Evolutionary conservation across 1,284 basidiomycete species (phyloP).

Genomic region (Malassezia obtusa): DNA sequence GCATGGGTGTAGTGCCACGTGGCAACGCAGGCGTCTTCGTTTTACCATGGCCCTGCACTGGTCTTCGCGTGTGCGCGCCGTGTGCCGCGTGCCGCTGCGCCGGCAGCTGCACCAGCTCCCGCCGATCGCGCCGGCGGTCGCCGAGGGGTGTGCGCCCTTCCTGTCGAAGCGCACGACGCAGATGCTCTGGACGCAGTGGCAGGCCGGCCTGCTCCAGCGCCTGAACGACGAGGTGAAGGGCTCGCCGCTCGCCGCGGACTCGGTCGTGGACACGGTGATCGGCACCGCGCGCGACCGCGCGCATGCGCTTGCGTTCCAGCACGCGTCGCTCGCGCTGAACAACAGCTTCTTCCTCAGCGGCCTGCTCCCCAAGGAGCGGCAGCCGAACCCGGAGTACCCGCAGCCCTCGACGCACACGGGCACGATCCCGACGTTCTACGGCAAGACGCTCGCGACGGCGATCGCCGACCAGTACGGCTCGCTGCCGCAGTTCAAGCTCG

Average conservation of each 20-base stretch:
- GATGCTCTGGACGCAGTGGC: conserved; percentile 39
- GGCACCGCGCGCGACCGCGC: conserved; percentile 59
- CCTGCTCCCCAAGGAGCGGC: conserved; percentile 54
- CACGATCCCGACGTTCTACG: conserved; percentile 15
- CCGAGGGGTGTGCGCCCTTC: conserved; percentile 38
- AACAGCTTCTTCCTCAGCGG: conserved; percentile 86
- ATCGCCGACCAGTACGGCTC: conserved; percentile 57
- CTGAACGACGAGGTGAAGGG: conserved; percentile 52
- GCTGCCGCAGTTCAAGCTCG: conserved; percentile 63
- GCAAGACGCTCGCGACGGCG: conserved; percentile 50
- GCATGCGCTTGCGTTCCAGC: conserved; percentile 71
- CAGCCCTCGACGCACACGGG: conserved; percentile 17
- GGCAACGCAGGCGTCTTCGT: conserved; percentile 4
- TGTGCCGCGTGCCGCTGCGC: not conserved
- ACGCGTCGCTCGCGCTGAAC: conserved; percentile 83
- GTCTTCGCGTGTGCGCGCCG: conserved; percentile 1
- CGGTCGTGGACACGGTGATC: conserved; percentile 66
- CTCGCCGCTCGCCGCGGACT: conserved; percentile 57
- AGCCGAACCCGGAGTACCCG: conserved; percentile 10
- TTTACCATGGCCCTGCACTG: not conserved
- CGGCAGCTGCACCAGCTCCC: conserved; percentile 31
- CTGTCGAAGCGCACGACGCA: conserved; percentile 29
- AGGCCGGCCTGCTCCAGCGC: conserved; percentile 34
- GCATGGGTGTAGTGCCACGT: conserved; percentile 8
- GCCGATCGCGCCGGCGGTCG: conserved; percentile 24